A percentile compares a stretch with the other conserved stretches of the same genome.
Conservation (phyloP, 73 alveolate species). For the Urostyla sp. region DNA sequence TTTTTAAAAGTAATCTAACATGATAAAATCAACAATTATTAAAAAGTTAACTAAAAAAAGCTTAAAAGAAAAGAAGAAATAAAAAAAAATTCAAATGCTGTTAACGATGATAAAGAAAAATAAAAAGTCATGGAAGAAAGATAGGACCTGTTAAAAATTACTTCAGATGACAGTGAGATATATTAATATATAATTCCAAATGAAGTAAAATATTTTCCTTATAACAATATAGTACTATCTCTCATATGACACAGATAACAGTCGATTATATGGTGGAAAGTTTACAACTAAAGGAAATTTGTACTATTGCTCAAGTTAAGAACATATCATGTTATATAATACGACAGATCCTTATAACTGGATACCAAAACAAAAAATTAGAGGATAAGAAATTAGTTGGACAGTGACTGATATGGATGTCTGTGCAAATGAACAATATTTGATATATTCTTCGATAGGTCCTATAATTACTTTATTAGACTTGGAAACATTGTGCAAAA, state of each 20-base stretch:
- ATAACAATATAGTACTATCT: background rate
- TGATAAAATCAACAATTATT: too few relatives aligned
- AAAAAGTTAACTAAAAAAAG: too few relatives aligned
- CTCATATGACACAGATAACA: background rate
- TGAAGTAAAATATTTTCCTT: background rate
- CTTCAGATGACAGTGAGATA: constrained; percentile 19
- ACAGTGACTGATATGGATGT: constrained; percentile 78
- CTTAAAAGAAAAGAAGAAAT: background rate
- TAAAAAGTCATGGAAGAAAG: constrained; percentile 6
- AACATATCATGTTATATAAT: constrained; percentile 50
- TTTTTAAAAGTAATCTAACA: too few relatives aligned
- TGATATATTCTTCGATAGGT: constrained; percentile 60
- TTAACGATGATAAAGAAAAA: background rate
- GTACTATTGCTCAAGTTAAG: constrained; percentile 63
- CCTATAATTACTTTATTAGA: constrained; percentile 65
- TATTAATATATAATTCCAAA: constrained; percentile 41
- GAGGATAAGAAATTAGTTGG: constrained; percentile 65
- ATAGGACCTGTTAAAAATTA: background rate
- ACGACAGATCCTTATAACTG: constrained; percentile 58
- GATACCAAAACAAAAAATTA: constrained; percentile 33
- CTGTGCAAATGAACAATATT: constrained; percentile 61
- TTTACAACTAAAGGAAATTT: constrained; percentile 74
- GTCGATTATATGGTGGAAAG: constrained; percentile 71
- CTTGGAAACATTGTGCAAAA: constrained; percentile 53
- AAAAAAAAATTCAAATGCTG: background rate